Evolutionary conservation across 768 basidiomycete genomes (phyloP).

Genomic region (Mrakia frigida): DNA sequence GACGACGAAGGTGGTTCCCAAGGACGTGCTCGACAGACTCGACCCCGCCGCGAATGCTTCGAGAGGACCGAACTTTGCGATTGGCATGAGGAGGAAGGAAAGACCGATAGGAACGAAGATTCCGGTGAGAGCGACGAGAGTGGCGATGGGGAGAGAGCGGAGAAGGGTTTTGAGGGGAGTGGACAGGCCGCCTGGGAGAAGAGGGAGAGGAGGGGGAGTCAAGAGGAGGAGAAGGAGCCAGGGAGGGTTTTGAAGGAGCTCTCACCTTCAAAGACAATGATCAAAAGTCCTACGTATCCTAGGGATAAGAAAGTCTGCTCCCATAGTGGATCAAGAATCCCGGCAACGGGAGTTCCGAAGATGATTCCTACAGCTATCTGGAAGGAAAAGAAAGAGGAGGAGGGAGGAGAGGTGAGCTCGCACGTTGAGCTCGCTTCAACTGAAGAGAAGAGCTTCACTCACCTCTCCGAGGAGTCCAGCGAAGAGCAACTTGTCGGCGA

Average conservation of each 20-base stretch:
- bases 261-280: conserved; percentile 54
- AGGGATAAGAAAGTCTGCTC: conserved; percentile 51
- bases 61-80: conserved; percentile 32
- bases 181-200: conserved; percentile 52
- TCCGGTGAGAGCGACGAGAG: conserved; percentile 53
- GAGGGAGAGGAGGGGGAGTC: background rate
- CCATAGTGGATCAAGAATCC: conserved; percentile 46
- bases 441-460: background rate
- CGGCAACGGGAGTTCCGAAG: conserved; percentile 53
- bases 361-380: conserved; percentile 56
- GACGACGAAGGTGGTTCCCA: conserved; percentile 63
- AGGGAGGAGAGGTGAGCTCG: background rate
- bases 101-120: conserved; percentile 45
- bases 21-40: conserved; percentile 58
- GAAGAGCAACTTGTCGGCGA: conserved; percentile 48
- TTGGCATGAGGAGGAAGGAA: conserved; percentile 42
- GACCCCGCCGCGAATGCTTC: conserved; percentile 61
- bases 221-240: background rate
- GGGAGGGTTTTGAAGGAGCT: background rate
- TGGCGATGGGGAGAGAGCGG: conserved; percentile 51
- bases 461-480: conserved; percentile 43
- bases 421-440: no score
- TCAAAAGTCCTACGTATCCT: conserved; percentile 51
- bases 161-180: conserved; percentile 52
- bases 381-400: conserved; percentile 43